A percentile compares a stretch with the other conserved stretches of the same genome.
Conservation (phyloP, 495 filamentous ascomycete species). For the Podospora pseudoanserina region DNA sequence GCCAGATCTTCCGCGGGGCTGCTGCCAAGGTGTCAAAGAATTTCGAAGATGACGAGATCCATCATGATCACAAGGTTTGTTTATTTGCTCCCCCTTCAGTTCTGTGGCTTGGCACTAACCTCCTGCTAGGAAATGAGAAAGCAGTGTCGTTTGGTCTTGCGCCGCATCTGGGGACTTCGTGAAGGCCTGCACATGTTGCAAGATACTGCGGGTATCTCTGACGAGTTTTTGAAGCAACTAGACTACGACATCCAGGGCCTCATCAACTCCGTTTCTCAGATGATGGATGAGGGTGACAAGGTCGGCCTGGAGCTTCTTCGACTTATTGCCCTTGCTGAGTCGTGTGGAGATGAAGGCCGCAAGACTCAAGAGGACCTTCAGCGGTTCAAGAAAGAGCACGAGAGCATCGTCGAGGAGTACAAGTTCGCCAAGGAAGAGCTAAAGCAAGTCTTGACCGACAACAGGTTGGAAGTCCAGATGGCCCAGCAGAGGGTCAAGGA, state of each 20-base stretch:
- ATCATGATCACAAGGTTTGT: background rate
- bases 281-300: conserved; percentile 8
- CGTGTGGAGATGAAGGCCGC: background rate
- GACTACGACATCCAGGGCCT: conserved; percentile 16
- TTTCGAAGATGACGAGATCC: background rate
- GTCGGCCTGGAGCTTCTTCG: conserved; percentile 2
- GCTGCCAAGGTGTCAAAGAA: background rate
- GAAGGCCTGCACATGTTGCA: conserved; percentile 13
- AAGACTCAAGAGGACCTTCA: conserved; percentile 6
- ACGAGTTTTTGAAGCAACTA: conserved; percentile 10
- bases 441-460: background rate
- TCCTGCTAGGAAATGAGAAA: background rate
- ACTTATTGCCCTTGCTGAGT: background rate
- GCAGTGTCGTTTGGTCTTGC: background rate
- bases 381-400: background rate
- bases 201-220: background rate
- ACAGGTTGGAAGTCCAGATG: conserved; percentile 8
- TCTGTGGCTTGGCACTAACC: background rate
- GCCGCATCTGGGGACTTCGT: conserved; percentile 19
- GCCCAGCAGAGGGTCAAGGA: background rate
- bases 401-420: conserved; percentile 3
- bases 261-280: conserved; percentile 4
- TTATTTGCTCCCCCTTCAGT: background rate
- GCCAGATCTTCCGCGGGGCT: background rate
- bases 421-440: background rate